phyloP scores from a whole-genome alignment of 371 early-diverging fungal genomes.

The Apophysomyces elegans region DNA sequence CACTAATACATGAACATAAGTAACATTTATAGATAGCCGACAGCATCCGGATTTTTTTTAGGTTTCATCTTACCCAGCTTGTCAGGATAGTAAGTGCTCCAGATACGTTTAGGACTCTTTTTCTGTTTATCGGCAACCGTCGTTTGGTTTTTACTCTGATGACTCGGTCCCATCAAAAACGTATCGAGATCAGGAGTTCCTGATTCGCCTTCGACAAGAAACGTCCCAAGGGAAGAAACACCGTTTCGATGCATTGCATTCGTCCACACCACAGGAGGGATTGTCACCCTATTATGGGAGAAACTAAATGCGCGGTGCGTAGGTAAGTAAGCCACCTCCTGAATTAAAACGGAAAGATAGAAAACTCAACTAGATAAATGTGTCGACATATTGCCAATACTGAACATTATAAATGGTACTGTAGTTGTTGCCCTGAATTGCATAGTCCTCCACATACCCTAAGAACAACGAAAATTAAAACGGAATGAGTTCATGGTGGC shows the following conservation, averaged over 20 bases:
- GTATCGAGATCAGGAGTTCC: constrained; percentile 49
- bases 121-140: neutral
- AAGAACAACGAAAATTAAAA: no score
- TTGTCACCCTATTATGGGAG: constrained; percentile 59
- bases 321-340: neutral
- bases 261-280: constrained; percentile 69
- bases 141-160: neutral
- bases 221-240: constrained; percentile 55
- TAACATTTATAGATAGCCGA: neutral
- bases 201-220: constrained; percentile 50
- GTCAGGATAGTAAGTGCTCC: constrained; percentile 56
- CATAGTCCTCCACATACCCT: constrained; percentile 62
- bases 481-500: neutral
- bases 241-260: constrained; percentile 69
- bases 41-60: neutral
- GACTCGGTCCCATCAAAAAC: constrained; percentile 40
- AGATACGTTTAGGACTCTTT: constrained; percentile 16
- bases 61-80: constrained; percentile 43
- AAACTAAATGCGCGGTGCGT: constrained; percentile 33
- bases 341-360: neutral
- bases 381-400: constrained; percentile 65
- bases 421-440: constrained; percentile 55
- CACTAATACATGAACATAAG: constrained; percentile 34
- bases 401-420: constrained; percentile 47
- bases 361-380: constrained; percentile 56